These are phyloP conservation scores for Coprinopsis marcescibilis DNA, from an alignment of 768 basidiomycete species.

Conservation along the genomic window DNA sequence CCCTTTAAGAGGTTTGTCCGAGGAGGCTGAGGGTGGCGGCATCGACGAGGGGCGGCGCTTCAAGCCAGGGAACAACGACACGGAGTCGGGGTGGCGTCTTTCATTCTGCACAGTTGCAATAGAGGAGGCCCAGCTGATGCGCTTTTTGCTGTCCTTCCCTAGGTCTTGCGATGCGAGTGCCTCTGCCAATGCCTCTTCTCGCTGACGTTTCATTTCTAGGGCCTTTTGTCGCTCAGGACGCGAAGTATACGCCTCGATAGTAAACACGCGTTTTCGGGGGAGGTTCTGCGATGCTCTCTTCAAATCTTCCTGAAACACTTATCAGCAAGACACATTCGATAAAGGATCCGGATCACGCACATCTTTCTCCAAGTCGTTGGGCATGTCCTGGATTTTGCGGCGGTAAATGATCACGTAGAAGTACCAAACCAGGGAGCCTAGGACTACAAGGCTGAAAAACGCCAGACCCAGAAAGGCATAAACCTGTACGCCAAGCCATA, in stretches of 20 bases:
- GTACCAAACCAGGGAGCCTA: slow-evolving; percentile 21
- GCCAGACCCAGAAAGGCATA: slow-evolving; percentile 26
- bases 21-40: not conserved
- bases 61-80: not conserved
- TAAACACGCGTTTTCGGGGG: not conserved
- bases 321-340: not conserved
- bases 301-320: slow-evolving; percentile 14
- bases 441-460: slow-evolving; percentile 19
- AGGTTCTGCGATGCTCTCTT: not conserved
- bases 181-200: too few relatives aligned
- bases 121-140: slow-evolving; percentile 27
- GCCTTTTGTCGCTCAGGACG: not conserved
- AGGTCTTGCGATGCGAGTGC: slow-evolving; percentile 1
- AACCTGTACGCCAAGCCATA: slow-evolving; percentile 21
- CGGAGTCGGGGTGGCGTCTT: not conserved
- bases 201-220: too few relatives aligned
- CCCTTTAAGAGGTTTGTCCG: slow-evolving; percentile 14
- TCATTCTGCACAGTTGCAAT: slow-evolving; percentile 18
- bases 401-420: slow-evolving; percentile 21
- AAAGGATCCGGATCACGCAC: slow-evolving; percentile 9
- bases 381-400: slow-evolving; percentile 21
- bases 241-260: not conserved
- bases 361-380: slow-evolving; percentile 22
- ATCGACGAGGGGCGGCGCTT: not conserved
- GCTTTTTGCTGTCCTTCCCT: slow-evolving; percentile 17